phyloP scores from a whole-genome alignment of 139 green algal genomes.

The Chlorella sp. region DNA sequence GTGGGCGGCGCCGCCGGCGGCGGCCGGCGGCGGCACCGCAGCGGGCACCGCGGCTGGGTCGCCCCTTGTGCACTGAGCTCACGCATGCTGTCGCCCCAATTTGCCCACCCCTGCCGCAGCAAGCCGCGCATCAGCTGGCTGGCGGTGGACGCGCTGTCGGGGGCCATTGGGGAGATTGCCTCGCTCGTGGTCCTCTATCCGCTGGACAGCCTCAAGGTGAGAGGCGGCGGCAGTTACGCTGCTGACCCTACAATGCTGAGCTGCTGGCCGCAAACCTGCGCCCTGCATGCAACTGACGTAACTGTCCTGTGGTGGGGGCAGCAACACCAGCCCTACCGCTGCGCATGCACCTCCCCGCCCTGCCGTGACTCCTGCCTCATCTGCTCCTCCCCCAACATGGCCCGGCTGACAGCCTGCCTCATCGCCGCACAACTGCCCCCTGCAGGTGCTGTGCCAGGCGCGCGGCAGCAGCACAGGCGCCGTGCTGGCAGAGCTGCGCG shows the following conservation, averaged over 20 bases:
- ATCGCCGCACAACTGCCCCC: too few species aligned
- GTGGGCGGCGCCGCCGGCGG: not conserved
- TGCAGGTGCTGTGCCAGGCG: constrained; percentile 70
- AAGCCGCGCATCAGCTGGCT: constrained; percentile 28
- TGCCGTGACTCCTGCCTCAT: too few species aligned
- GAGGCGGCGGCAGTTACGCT: not conserved
- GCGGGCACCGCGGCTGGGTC: not conserved
- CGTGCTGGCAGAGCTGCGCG: constrained; percentile 51
- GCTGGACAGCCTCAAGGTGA: constrained; percentile 77
- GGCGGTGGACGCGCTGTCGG: constrained; percentile 64
- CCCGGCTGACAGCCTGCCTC: too few species aligned
- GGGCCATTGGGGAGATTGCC: constrained; percentile 67
- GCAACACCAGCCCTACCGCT: too few species aligned
- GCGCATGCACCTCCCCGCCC: too few species aligned
- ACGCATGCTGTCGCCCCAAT: too few species aligned
- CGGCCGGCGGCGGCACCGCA: not conserved
- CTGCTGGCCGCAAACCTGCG: too few species aligned
- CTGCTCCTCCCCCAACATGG: too few species aligned
- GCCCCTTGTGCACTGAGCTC: too few species aligned
- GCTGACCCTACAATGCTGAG: too few species aligned
- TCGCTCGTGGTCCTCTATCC: constrained; percentile 72
- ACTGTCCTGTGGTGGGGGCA: too few species aligned
- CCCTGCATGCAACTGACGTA: too few species aligned
- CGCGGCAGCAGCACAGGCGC: constrained; percentile 34
- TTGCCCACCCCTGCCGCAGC: not conserved